A percentile compares a stretch with the other conserved stretches of the same genome.
Conservation (phyloP, 352 stramenopile genomes). For the Hyaloperonospora brassicae region DNA sequence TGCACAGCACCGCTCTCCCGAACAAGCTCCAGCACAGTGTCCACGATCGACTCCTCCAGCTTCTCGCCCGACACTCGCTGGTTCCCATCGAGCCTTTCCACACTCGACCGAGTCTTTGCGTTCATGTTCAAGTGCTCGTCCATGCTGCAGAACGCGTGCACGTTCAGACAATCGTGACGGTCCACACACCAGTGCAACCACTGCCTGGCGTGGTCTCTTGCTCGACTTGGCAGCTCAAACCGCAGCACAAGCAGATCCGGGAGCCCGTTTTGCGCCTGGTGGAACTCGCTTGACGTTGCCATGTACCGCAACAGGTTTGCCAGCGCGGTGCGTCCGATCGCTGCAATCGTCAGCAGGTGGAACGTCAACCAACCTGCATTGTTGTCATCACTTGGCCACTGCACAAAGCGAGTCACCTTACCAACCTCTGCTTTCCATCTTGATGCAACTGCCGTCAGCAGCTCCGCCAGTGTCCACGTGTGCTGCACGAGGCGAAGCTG, state of each 20-base stretch:
- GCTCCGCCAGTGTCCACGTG: slow-evolving; percentile 32
- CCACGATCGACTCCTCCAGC: slow-evolving; percentile 9
- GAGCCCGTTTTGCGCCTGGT: slow-evolving; percentile 63
- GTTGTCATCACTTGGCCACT: slow-evolving; percentile 32
- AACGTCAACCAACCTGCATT: slow-evolving; percentile 29
- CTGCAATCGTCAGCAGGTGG: slow-evolving; percentile 43
- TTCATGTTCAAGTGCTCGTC: slow-evolving; percentile 47
- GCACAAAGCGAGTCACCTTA: slow-evolving; percentile 57
- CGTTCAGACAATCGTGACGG: slow-evolving; percentile 34
- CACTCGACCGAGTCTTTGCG: slow-evolving; percentile 9
- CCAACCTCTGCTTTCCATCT: slow-evolving; percentile 41
- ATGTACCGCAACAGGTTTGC: slow-evolving; percentile 52
- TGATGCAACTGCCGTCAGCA: slow-evolving; percentile 31
- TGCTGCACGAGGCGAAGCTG: slow-evolving; percentile 34
- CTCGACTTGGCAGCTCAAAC: slow-evolving; percentile 9
- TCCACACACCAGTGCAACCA: slow-evolving; percentile 17
- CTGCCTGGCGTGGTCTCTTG: slow-evolving; percentile 4
- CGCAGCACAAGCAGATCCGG: slow-evolving; percentile 58
- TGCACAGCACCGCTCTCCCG: slow-evolving; percentile 10
- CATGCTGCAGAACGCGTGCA: slow-evolving; percentile 50
- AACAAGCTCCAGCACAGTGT: slow-evolving; percentile 16
- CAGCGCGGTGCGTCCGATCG: slow-evolving; percentile 36
- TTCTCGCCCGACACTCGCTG: slow-evolving; percentile 7
- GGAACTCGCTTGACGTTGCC: slow-evolving; percentile 57
- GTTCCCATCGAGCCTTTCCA: slow-evolving; percentile 1